phyloP scores from a whole-genome alignment of 1,139 yeast species.

The Hemisphaericaspora xylofermentans region DNA sequence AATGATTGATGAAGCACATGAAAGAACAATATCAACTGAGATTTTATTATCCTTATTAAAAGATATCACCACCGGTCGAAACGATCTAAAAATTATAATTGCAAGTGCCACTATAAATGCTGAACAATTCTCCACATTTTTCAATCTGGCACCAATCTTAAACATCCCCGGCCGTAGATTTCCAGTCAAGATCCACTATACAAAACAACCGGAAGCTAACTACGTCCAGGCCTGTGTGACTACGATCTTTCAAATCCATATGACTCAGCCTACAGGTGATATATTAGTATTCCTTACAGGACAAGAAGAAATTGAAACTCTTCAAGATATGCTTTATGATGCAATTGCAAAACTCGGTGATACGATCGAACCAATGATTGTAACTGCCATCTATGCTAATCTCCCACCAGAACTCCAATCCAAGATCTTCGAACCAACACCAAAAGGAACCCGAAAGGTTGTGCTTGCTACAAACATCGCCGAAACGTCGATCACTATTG shows the following conservation, averaged over 20 bases:
- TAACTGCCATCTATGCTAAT: conserved; percentile 91
- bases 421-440: conserved; percentile 85
- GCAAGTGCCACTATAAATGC: conserved; percentile 97
- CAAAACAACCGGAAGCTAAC: conserved; percentile 86
- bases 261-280: conserved; percentile 71
- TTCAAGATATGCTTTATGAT: conserved; percentile 70
- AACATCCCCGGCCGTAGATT: conserved; percentile 86
- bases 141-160: conserved; percentile 81
- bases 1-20: conserved; percentile 98
- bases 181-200: conserved; percentile 85
- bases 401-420: conserved; percentile 83
- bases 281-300: conserved; percentile 91
- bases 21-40: conserved; percentile 90
- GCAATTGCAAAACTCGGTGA: conserved; percentile 64
- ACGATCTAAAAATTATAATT: conserved; percentile 70
- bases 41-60: conserved; percentile 80
- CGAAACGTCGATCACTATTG: conserved; percentile 93
- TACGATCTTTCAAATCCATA: conserved; percentile 77
- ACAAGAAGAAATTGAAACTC: conserved; percentile 88
- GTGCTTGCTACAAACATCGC: conserved; percentile 96
- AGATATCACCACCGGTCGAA: conserved; percentile 61
- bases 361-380: conserved; percentile 60
- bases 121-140: conserved; percentile 74
- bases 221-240: conserved; percentile 85
- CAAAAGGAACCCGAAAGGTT: conserved; percentile 74